Base-by-base conservation (phyloP, 2,329 filamentous ascomycete species). In the Lecanosticta acicola region DNA sequence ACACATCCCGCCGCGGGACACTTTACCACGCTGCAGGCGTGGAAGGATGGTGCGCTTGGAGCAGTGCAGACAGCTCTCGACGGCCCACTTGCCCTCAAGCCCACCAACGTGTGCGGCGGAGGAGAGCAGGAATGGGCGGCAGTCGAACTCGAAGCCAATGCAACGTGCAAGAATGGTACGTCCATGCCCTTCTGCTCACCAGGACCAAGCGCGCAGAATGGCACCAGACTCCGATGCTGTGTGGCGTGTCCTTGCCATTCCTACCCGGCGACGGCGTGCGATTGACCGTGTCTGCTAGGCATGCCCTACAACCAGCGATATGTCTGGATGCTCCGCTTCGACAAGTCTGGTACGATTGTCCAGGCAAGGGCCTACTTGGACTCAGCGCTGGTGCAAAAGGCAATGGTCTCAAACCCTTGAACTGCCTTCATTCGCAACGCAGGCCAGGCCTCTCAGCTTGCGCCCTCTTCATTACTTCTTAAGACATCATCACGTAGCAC, bases 291-390 rank as follows among this genome's bases (percentile, higher is more conserved):
- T 33, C 14, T 29, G 24, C 24, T 29, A 55, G 53, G 51, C 9
- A 57, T 57, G 57, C 38, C 43, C 10, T 61, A 61, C 45, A 50
- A 48, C 11, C 57, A 61, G 42, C 46, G 55, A 4, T 63, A 63
- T 46, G 54, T 56, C 1, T 62, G 59, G 59, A 44, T 56, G 13
- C 41, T 61, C 43, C 45, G 54, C 1, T 62, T 61, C 37, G 54
- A 62, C 32, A 46, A 59, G 18, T 35, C 20, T 4, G 58, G 58
- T 2, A 61, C 32, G 1, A 58, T 62, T 17, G 57, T 60, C 14
- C 51, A 62, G 44, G 59, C 57, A 24, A 40, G 33, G 41, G 53
- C 56, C 20, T 61, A 60, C 45, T 49, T 61, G 20, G 57, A 61
- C 34, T 58, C 56, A 3, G 56, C 51, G 0, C 43, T 61, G 43